Evolutionary conservation across 805 yeast genomes (phyloP), one percentile per base, ranked within the genome.

Genomic region (Candida nitratophila): DNA sequence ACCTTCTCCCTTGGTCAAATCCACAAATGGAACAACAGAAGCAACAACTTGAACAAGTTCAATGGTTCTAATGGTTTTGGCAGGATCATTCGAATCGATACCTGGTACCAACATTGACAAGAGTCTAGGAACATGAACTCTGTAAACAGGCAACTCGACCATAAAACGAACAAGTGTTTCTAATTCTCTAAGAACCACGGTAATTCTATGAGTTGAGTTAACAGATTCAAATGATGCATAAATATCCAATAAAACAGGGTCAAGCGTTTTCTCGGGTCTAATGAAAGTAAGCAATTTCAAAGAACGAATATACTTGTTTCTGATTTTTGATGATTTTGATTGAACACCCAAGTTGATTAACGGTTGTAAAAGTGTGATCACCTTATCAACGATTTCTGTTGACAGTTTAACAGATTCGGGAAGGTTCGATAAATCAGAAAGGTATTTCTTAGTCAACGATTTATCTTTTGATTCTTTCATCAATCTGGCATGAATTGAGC

Each of bases 51-150:
- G 83, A 44, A 93, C 73, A 17, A 85, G 73, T 46, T 81, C 76
- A 35, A 90, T 64, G 0, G 95, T 75, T 42, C 78, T 73, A 15
- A 80, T 70, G 0, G 96, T 82, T 56, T 90, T 77, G 14, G 70
- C 71, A 40, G 88, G 71, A 61, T 93, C 99, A 58, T 90, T 93
- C 0, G 90, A 77, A 58, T 93, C 98, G 26, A 93, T 79, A 27
- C 93, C 96, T 0, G 89, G 86, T 8, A 89, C 60, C 2, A 82
- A 66, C 60, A 87, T 70, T 24, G 81, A 76, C 34, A 90, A 59
- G 15, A 93, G 67, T 43, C 95, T 76, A 0, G 95, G 78, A 12
- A 88, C 66, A 55, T 93, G 99, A 12, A 86, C 79, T 37, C 96
- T 68, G 56, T 75, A 87, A 2, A 79, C 61, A 1, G 83, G 83